A percentile compares a stretch with the other conserved stretches of the same genome.
These are phyloP conservation scores for Dictyostelium intermedium DNA, from an alignment of 78 protist genomes.

Conservation along the genomic window DNA sequence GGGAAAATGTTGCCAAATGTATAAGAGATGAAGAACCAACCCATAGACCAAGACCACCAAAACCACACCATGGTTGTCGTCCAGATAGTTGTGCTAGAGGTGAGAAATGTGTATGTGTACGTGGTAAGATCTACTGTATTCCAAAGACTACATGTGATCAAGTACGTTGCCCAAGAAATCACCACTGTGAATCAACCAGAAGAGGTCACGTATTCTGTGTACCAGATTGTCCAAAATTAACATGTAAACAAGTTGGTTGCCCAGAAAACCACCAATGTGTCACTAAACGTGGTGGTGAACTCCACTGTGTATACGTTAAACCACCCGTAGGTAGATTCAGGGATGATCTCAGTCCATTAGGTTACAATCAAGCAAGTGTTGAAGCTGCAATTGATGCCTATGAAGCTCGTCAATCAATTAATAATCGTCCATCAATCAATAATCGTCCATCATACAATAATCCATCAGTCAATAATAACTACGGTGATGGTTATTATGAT, in stretches of 20 bases:
- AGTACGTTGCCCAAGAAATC: neutral
- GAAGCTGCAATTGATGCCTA: neutral
- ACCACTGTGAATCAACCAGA: neutral
- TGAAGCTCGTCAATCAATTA: neutral
- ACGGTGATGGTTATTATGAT: neutral
- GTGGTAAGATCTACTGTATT: neutral
- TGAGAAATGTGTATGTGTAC: neutral
- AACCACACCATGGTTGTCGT: slow-evolving; percentile 1
- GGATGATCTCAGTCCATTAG: neutral
- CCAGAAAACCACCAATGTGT: neutral
- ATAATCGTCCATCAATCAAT: neutral
- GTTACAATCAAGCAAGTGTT: neutral
- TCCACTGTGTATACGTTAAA: neutral
- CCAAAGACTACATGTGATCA: neutral
- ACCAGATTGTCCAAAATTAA: slow-evolving; percentile 5
- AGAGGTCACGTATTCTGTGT: slow-evolving; percentile 1
- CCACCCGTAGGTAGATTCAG: neutral
- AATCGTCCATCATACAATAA: neutral
- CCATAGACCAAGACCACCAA: neutral
- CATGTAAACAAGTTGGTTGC: neutral
- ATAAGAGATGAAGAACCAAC: neutral
- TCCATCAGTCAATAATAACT: neutral
- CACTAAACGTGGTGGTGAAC: neutral
- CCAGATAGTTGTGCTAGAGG: slow-evolving; percentile 1
- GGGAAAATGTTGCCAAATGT: neutral